These are phyloP conservation scores for Kwoniella mangroviensis DNA, from an alignment of 768 basidiomycete species.

Conservation along the genomic window DNA sequence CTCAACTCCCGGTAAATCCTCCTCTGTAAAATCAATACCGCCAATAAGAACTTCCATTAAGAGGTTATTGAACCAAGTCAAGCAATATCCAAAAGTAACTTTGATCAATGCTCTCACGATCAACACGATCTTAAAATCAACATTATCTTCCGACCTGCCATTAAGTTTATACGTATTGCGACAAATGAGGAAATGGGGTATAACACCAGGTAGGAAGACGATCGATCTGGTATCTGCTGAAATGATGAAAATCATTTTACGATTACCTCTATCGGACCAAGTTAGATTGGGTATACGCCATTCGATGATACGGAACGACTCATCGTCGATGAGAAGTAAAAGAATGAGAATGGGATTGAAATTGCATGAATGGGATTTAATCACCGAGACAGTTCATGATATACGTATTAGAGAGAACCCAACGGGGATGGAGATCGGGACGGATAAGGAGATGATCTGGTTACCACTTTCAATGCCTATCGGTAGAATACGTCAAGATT, in stretches of 20 bases:
- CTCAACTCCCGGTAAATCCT: background rate
- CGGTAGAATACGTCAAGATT: background rate
- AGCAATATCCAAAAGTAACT: conserved; percentile 2
- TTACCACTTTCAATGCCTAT: conserved; percentile 15
- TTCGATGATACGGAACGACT: background rate
- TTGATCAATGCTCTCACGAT: background rate
- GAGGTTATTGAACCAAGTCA: background rate
- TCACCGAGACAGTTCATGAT: conserved; percentile 7
- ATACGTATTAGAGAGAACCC: background rate
- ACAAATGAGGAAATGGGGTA: background rate
- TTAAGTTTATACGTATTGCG: background rate
- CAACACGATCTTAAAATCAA: conserved; percentile 14
- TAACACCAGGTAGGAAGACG: conserved; percentile 10
- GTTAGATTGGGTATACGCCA: background rate
- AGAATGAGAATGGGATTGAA: conserved; percentile 19
- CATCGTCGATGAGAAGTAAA: background rate
- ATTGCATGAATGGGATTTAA: conserved; percentile 12
- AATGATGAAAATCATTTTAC: background rate
- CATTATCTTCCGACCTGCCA: conserved; percentile 5
- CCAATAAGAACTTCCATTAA: background rate
- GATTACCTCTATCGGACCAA: background rate
- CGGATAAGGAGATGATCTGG: background rate
- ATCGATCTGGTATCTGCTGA: conserved; percentile 10
- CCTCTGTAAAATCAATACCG: background rate
- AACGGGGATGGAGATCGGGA: background rate